phyloP scores from a whole-genome alignment of 331 rosid genomes.

The Malus hybrid region DNA sequence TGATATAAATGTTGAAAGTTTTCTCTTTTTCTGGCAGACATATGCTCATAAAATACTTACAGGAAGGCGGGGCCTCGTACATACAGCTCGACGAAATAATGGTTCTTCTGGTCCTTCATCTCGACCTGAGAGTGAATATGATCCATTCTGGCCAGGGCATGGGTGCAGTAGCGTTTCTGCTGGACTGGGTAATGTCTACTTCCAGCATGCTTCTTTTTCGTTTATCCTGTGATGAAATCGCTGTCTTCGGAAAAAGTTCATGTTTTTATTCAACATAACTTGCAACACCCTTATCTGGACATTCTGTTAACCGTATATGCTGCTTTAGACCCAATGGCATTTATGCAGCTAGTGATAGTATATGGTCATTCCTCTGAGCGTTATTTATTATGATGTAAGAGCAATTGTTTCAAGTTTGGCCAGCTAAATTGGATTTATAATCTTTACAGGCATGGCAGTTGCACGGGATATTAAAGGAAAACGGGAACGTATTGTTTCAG shows the following conservation, averaged over 20 bases:
- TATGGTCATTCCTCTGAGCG: not conserved
- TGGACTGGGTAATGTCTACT: constrained; percentile 68
- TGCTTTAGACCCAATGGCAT: not conserved
- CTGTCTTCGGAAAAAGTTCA: not conserved
- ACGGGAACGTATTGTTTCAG: constrained; percentile 62
- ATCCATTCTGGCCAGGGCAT: constrained; percentile 85
- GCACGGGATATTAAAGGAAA: constrained; percentile 90
- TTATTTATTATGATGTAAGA: not conserved
- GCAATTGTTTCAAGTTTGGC: not conserved
- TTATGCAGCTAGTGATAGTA: not conserved
- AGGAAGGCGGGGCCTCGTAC: constrained; percentile 67
- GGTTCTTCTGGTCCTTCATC: constrained; percentile 77
- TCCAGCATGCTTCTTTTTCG: not conserved
- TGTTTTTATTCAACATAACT: not conserved
- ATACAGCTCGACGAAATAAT: constrained; percentile 49
- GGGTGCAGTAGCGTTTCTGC: constrained; percentile 97
- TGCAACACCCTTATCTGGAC: not conserved
- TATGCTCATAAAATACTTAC: constrained; percentile 86
- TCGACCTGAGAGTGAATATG: constrained; percentile 74
- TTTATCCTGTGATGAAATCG: not conserved
- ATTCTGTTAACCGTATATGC: not conserved
- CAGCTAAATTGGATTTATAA: not conserved
- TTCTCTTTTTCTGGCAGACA: constrained; percentile 47
- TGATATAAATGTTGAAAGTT: not conserved
- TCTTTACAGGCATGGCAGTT: constrained; percentile 75